A percentile compares a stretch with the other conserved stretches of the same genome.
Evolutionary conservation across 768 basidiomycete species (phyloP).

Genomic region (Boletus bicolor): DNA sequence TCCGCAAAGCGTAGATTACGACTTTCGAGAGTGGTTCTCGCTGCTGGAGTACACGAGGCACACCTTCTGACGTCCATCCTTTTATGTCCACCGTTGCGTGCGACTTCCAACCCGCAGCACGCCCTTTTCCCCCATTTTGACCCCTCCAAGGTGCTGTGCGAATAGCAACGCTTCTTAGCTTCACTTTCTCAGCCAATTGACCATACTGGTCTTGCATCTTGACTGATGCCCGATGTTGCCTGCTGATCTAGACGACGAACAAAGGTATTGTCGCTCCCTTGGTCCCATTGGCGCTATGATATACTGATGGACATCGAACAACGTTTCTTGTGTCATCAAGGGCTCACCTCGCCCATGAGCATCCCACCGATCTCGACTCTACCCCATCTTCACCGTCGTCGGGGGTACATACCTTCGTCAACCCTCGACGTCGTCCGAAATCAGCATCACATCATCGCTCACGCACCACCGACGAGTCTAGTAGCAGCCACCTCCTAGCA

Average conservation of each 20-base stretch:
- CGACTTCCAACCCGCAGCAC: neutral
- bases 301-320: slow-evolving; percentile 1
- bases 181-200: neutral
- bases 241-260: slow-evolving; percentile 29
- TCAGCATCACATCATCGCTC: slow-evolving; percentile 27
- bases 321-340: slow-evolving; percentile 8
- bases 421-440: slow-evolving; percentile 25
- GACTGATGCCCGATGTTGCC: slow-evolving; percentile 26
- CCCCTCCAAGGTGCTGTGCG: slow-evolving; percentile 6
- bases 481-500: slow-evolving; percentile 30
- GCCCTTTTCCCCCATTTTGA: neutral
- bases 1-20: slow-evolving; percentile 20
- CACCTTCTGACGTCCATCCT: slow-evolving; percentile 7
- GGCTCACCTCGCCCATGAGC: slow-evolving; percentile 25
- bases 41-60: slow-evolving; percentile 29
- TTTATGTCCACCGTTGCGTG: slow-evolving; percentile 7
- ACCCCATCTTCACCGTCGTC: slow-evolving; percentile 27
- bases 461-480: slow-evolving; percentile 27
- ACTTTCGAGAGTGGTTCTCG: slow-evolving; percentile 9
- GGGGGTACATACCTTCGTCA: slow-evolving; percentile 14
- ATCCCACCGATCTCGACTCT: slow-evolving; percentile 32
- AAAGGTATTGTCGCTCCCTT: slow-evolving; percentile 19
- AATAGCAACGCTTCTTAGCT: neutral
- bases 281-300: neutral
- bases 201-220: slow-evolving; percentile 5